phyloP scores from a whole-genome alignment of 495 filamentous ascomycete species.

The Venustampulla echinocandica region DNA sequence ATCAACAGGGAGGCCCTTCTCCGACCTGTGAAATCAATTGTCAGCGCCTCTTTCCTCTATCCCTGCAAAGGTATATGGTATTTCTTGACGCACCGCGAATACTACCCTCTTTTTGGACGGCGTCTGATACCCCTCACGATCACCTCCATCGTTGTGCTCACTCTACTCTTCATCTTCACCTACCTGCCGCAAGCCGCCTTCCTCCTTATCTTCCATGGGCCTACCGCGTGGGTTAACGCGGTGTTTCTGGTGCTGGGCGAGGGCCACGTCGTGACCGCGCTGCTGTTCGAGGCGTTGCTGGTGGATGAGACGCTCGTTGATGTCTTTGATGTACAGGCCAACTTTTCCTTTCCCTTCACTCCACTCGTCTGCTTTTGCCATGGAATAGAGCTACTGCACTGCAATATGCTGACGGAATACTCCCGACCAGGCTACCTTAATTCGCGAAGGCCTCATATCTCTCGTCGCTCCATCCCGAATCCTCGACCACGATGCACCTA shows the following conservation, averaged over 20 bases:
- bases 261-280: slow-evolving; percentile 66
- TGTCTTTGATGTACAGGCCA: slow-evolving; percentile 69
- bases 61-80: slow-evolving; percentile 22
- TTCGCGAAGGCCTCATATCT: slow-evolving; percentile 39
- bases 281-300: slow-evolving; percentile 71
- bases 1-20: slow-evolving; percentile 1
- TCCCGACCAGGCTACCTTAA: slow-evolving; percentile 26
- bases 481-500: slow-evolving; percentile 50
- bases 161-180: slow-evolving; percentile 71
- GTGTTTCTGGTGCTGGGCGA: slow-evolving; percentile 75
- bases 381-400: no score
- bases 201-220: slow-evolving; percentile 77
- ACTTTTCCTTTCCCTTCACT: slow-evolving; percentile 7
- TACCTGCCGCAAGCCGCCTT: slow-evolving; percentile 82
- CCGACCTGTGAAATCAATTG: slow-evolving; percentile 18
- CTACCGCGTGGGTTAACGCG: slow-evolving; percentile 66
- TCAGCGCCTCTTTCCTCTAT: slow-evolving; percentile 19
- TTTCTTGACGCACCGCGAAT: slow-evolving; percentile 57
- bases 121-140: slow-evolving; percentile 62
- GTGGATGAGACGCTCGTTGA: slow-evolving; percentile 81
- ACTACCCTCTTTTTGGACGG: slow-evolving; percentile 58
- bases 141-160: slow-evolving; percentile 64
- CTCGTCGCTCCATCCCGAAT: slow-evolving; percentile 65
- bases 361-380: no score
- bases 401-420: slow-evolving; percentile 10